Evolutionary conservation across 345 rosid genomes (phyloP), one percentile per base, ranked within the genome.

Genomic region (Hibiscus syriacus): DNA sequence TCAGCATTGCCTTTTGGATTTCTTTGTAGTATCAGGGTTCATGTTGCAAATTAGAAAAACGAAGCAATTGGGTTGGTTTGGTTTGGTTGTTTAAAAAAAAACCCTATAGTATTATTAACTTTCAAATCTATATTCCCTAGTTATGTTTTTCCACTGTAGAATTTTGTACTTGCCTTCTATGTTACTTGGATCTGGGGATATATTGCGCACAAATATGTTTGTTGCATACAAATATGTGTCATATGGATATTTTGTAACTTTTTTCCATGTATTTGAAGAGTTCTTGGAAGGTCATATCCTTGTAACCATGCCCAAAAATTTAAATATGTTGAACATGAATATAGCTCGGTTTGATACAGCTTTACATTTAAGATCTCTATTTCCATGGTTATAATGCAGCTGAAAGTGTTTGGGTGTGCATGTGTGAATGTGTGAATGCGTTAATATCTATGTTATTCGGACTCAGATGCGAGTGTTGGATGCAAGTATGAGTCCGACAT

Each of bases 11-110:
- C 30, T 49, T 14, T 32, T 6, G 55, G 32, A 1, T 61, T 20
- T 66, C 30, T 32, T 22, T 50, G n/a, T 55, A 34, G 25, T n/a
- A 29, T 69, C 55, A 45, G 22, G 17, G 14, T 23, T 52, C 23
- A 54, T 54, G 30, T 36, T n/a, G 12, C 38, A 52, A 46, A 25
- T 63, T 48, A 46, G 55, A n/a, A 12, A 32, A 55, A 34, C 29
- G 38, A 30, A 57, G n/a, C 8, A 17, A 38, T 59, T 59, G 46
- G 64, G 34, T 34, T 59, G 38, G 38, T 59, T 59, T 65, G 43
- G n/a, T 27, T 27, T 30, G 25, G 8, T 43, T 30, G n/a, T 50
- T 66, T 29, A n/a, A n/a, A 23, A 17, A 43, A 25, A 22, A 41
- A 2, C 26, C 34, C 4, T 16, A 17, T 34, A 14, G 16, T 52